phyloP scores from a whole-genome alignment of 768 basidiomycete species.

The Kwoniella dejecticola region DNA sequence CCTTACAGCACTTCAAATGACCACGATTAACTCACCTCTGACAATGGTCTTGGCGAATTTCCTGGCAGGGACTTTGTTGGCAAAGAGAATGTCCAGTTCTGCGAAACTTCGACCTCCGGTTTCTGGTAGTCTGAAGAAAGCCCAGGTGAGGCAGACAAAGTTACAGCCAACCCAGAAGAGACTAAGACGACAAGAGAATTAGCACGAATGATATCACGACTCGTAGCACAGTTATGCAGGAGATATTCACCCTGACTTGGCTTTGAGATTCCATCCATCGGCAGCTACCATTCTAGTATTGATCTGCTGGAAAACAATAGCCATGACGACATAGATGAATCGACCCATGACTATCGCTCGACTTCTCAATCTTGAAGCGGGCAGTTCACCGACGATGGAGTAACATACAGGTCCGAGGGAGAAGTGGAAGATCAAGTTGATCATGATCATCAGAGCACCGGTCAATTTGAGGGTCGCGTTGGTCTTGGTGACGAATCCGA shows the following conservation, averaged over 20 bases:
- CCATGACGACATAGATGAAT: constrained; percentile 25
- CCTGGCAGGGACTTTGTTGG: constrained; percentile 33
- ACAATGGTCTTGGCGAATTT: constrained; percentile 31
- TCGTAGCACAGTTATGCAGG: not conserved
- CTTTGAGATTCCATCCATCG: constrained; percentile 38
- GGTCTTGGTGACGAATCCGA: constrained; percentile 21
- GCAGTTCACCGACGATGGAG: constrained; percentile 37
- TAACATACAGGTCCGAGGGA: constrained; percentile 40
- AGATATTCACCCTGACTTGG: constrained; percentile 26
- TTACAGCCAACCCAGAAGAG: constrained; percentile 37
- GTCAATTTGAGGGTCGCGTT: constrained; percentile 15
- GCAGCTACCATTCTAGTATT: constrained; percentile 26
- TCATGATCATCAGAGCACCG: constrained; percentile 34
- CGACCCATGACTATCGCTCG: constrained; percentile 34
- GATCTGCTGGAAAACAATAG: constrained; percentile 27
- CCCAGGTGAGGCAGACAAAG: constrained; percentile 30
- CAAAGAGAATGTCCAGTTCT: constrained; percentile 48
- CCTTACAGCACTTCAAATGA: not conserved
- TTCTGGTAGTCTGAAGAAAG: constrained; percentile 36
- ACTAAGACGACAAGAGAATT: not conserved
- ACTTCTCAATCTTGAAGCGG: constrained; percentile 26
- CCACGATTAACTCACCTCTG: constrained; percentile 14
- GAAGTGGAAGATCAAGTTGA: constrained; percentile 39
- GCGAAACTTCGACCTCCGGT: constrained; percentile 23
- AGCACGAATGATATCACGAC: not conserved